Percentiles rank a stretch among this genome's conserved stretches.
phyloP scores from a whole-genome alignment of 129 eudicot genomes.

The Silybum marianum region DNA sequence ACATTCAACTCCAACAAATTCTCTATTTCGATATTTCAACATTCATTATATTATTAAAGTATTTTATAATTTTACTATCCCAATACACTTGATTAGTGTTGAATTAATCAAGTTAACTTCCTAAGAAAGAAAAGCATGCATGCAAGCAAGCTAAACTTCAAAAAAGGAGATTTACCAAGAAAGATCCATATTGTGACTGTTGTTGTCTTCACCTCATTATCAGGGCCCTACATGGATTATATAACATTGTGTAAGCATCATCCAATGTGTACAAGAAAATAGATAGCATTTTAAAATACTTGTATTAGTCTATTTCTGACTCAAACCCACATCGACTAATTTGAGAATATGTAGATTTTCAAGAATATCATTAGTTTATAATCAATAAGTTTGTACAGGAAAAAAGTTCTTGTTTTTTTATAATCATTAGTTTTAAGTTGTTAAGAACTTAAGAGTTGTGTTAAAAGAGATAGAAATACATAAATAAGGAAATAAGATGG shows the following conservation, averaged over 20 bases:
- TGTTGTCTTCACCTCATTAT: constrained; percentile 25
- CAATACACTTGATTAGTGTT: not conserved
- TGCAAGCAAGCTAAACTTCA: not conserved
- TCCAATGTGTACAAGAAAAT: constrained; percentile 1
- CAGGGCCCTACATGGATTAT: constrained; percentile 13
- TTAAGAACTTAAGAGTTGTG: not conserved
- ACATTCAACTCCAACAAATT: not conserved
- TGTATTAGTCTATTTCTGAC: constrained; percentile 28
- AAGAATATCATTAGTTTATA: too few species aligned
- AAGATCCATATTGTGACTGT: constrained; percentile 13
- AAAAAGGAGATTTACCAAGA: constrained; percentile 18
- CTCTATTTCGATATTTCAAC: not conserved
- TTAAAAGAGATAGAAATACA: constrained; percentile 18
- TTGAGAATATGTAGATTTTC: constrained; percentile 8
- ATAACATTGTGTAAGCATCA: constrained; percentile 22
- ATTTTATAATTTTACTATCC: not conserved
- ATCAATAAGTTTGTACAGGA: constrained; percentile 8
- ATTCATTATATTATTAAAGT: too few species aligned
- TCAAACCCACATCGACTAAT: constrained; percentile 25
- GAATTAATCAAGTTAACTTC: not conserved
- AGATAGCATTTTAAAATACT: not conserved
- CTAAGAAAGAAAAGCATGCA: constrained; percentile 3
- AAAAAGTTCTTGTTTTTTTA: constrained; percentile 1
- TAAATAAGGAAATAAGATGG: constrained; percentile 32
- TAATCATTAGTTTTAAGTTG: constrained; percentile 10